Base-by-base conservation (phyloP, 202 grass and related monocot species). In the Hordeum pubiflorum region DNA sequence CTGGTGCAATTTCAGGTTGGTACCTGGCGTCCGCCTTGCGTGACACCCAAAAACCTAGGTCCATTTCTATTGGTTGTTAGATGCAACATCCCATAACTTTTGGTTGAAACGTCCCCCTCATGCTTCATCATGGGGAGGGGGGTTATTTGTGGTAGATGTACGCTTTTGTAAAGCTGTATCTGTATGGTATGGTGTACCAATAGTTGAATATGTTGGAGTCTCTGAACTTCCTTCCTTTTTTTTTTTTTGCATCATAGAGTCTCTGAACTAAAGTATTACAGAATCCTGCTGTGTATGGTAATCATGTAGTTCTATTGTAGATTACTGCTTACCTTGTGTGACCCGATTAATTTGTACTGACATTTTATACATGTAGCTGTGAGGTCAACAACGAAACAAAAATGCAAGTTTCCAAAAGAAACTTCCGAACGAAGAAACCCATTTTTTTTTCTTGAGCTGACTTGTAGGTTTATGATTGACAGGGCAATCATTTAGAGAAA, bases 1-100 rank as follows among this genome's bases (percentile, higher is more conserved):
- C 37, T 22, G 54, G 62, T 18, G 62, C 62, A 59, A 71, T 56
- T 84, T 81, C 63, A 88, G 86, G 86, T 84, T 76, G 63, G 11
- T 33, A 38, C 75, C 18, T 72, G 64, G 8, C 82, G 74, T 20
- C 36, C 58, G 63, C 64, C 82, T 71, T 75, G 86, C 61, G 46
- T 63, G 57, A 23, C 74, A 78, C 58, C 74, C 78, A 4, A 85
- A 69, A 72, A 58, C 77, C 56, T 81, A 81, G 77, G 77, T 80
- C 71, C 81, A 63, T 71, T 48, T 52, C 80, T 55, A 83, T 83
- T 83, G 69, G 84, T 90, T 76, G 88, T 70, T 80, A 22, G 80
- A 80, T 64, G 69, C 69, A 83, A 60, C 87, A 62, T 86, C 74
- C 65, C 59, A 34, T 58, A 78, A 61, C 82, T 82, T 80, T 85